A percentile compares a stretch with the other conserved stretches of the same genome.
Conservation (phyloP, 495 filamentous ascomycete genomes). For the Lepidopterella palustris region DNA sequence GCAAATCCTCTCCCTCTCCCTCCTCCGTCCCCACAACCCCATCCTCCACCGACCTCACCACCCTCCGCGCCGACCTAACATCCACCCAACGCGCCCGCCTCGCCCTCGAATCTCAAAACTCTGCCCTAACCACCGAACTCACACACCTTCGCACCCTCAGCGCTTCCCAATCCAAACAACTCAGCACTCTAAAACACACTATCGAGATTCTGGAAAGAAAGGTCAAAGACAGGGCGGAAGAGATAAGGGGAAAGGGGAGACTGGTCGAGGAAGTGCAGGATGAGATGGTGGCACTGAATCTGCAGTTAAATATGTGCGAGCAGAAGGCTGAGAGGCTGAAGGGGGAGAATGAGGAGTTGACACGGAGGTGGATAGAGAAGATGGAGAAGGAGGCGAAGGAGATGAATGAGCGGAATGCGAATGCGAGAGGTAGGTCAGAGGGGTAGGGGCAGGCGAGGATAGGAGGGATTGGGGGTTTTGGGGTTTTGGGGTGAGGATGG, state of each 20-base stretch:
- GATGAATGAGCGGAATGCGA: slow-evolving; percentile 66
- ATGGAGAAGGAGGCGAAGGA: slow-evolving; percentile 80
- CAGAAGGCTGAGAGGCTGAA: slow-evolving; percentile 59
- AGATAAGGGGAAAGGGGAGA: slow-evolving; percentile 73
- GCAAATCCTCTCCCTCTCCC: neutral
- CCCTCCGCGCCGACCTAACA: slow-evolving; percentile 34
- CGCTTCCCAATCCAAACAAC: slow-evolving; percentile 43
- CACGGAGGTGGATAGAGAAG: slow-evolving; percentile 84
- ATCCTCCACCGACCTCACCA: slow-evolving; percentile 16
- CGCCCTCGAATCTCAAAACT: slow-evolving; percentile 29
- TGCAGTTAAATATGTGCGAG: slow-evolving; percentile 83
- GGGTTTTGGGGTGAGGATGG: too few species aligned
- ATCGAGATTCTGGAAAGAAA: slow-evolving; percentile 52
- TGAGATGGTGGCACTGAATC: slow-evolving; percentile 74
- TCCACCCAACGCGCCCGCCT: slow-evolving; percentile 34
- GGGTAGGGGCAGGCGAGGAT: too few species aligned
- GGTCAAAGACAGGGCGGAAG: slow-evolving; percentile 75
- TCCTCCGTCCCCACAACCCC: slow-evolving; percentile 7
- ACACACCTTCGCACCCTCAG: slow-evolving; percentile 31
- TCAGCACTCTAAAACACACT: slow-evolving; percentile 58
- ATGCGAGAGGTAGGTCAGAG: too few species aligned
- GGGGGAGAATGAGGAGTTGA: slow-evolving; percentile 80
- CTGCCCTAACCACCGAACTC: slow-evolving; percentile 28
- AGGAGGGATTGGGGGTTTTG: too few species aligned
- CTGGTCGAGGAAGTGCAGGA: slow-evolving; percentile 84